Base-by-base conservation (phyloP, 2,329 filamentous ascomycete genomes). In the Sphaerulina populicola region DNA sequence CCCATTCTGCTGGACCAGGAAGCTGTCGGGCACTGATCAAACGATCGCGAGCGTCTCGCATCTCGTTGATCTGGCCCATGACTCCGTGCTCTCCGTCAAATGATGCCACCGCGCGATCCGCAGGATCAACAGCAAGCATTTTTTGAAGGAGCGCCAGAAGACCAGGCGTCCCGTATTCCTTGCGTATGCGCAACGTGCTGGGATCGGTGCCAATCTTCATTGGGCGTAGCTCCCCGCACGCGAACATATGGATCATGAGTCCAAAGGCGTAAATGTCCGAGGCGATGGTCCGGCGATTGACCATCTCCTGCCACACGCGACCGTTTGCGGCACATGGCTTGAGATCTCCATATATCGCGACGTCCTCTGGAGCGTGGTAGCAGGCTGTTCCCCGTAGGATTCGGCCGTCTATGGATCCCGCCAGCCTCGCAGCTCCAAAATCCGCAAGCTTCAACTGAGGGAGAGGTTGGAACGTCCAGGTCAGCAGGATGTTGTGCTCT, bases 181-280 rank as follows among this genome's bases (percentile, higher is more conserved):
- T 14, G 8, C 37, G 49, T 11, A 56, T 51, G 11, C 35, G 8
- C 9, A 58, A 2, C 1, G 30, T 38, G 8, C 11, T 9, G 11
- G 56, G 51, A 10, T 54, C 42, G 11, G 37, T 31, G 1, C 56
- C 53, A 23, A 53, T 47, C 4, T 10, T 21, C 3, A 44, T 29
- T 2, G 43, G 41, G 7, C 35, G 18, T 3, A 7, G 31, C 8
- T 52, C 48, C 21, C 31, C 50, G 3, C 39, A 37, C 3, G 51
- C 53, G 21, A 58, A 44, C 45, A 42, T 41, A 36, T 54, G 53
- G n/a, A 59, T 51, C n/a, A 57, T 52, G 15, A 57, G 53, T 9
- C 57, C 59, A 27, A 61, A 49, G 23, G 47, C 44, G 30, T 55
- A 61, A 14, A 60, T 49, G 35, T 60, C 58, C 0, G 46, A 21